Evolutionary conservation across 805 yeast species (phyloP).

Genomic region (Candida quercuum): DNA sequence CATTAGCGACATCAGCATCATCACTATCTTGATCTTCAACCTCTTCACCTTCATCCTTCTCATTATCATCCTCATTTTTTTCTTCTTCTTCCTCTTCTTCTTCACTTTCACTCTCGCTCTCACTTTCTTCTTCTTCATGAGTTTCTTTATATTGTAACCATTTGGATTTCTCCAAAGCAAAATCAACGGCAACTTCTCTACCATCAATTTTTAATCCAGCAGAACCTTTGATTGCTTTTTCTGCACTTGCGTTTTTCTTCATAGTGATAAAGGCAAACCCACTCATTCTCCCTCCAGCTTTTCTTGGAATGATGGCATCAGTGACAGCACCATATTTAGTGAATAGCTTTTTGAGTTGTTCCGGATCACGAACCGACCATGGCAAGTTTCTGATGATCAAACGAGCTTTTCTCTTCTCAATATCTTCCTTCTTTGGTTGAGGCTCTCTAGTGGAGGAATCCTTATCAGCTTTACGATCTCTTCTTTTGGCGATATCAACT

Average conservation of each 20-base stretch:
- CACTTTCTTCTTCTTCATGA: slow-evolving; percentile 36
- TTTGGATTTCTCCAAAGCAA: slow-evolving; percentile 81
- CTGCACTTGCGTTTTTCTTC: slow-evolving; percentile 75
- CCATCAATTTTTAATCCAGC: slow-evolving; percentile 79
- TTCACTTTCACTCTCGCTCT: slow-evolving; percentile 33
- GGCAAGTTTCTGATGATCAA: slow-evolving; percentile 89
- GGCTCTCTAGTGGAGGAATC: slow-evolving; percentile 4
- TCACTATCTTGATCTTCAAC: slow-evolving; percentile 24
- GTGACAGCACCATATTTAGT: slow-evolving; percentile 77
- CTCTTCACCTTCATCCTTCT: slow-evolving; percentile 26
- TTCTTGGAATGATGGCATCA: slow-evolving; percentile 86
- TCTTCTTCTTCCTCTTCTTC: slow-evolving; percentile 32
- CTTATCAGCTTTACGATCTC: slow-evolving; percentile 55
- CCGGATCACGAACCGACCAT: slow-evolving; percentile 86
- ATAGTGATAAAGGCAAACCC: slow-evolving; percentile 95
- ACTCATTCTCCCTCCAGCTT: slow-evolving; percentile 80
- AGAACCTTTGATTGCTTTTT: slow-evolving; percentile 69
- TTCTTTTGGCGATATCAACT: slow-evolving; percentile 86
- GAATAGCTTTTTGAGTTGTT: slow-evolving; percentile 64
- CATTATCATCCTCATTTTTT: slow-evolving; percentile 27
- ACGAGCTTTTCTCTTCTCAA: slow-evolving; percentile 81
- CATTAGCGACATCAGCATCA: slow-evolving; percentile 23
- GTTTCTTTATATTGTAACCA: slow-evolving; percentile 63
- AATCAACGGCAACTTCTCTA: slow-evolving; percentile 89
- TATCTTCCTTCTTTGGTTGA: slow-evolving; percentile 26